Evolutionary conservation across 176 grass and related monocot genomes (phyloP).

Genomic region (Hsuehochloa calcarea): DNA sequence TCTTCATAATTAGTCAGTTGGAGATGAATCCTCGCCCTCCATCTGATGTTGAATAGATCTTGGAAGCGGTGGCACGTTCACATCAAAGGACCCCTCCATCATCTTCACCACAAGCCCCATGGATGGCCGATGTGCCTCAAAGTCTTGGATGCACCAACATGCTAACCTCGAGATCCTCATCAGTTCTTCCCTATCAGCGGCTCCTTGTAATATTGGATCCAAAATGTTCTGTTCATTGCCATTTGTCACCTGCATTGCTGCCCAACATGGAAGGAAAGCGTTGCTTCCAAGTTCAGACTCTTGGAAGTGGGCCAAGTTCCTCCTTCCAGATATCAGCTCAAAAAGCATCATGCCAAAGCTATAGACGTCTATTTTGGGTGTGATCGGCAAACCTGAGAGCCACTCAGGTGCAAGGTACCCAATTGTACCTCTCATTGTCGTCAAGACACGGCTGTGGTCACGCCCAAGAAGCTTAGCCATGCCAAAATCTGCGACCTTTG

Average conservation of each 20-base stretch:
- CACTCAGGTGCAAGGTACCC: slow-evolving; percentile 90
- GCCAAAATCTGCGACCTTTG: slow-evolving; percentile 88
- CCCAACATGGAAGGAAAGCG: neutral
- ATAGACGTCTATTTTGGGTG: slow-evolving; percentile 75
- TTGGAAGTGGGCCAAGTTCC: slow-evolving; percentile 23
- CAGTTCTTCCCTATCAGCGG: slow-evolving; percentile 2
- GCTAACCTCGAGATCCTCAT: slow-evolving; percentile 10
- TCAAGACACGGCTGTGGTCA: slow-evolving; percentile 79
- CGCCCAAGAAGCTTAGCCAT: slow-evolving; percentile 75
- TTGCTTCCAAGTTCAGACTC: neutral
- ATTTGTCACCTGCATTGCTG: neutral
- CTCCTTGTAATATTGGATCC: neutral
- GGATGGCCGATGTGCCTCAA: slow-evolving; percentile 5
- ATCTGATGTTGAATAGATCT: neutral
- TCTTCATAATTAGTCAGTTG: neutral
- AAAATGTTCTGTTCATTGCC: neutral
- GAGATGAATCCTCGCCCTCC: neutral
- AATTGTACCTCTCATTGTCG: slow-evolving; percentile 82
- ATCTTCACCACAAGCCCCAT: slow-evolving; percentile 37
- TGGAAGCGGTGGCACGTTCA: slow-evolving; percentile 28
- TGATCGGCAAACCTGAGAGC: slow-evolving; percentile 69
- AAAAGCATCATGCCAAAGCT: slow-evolving; percentile 93
- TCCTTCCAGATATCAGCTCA: slow-evolving; percentile 74
- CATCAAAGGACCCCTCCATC: slow-evolving; percentile 19
- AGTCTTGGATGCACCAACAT: slow-evolving; percentile 42